Conservation (phyloP, 768 basidiomycete genomes). For the Xerocomellus dryophilus region DNA sequence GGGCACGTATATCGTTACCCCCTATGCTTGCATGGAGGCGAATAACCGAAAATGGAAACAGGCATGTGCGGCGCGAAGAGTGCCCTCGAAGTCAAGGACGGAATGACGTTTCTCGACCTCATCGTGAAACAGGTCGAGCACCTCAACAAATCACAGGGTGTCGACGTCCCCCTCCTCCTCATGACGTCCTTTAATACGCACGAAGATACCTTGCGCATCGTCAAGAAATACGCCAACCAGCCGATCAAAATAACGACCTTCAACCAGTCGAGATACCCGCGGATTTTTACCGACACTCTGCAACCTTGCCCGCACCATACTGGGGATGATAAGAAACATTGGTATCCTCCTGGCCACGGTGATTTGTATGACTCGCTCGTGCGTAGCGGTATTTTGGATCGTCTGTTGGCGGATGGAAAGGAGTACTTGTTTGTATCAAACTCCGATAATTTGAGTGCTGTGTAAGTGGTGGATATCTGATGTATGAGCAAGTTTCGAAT, state of each 20-base stretch:
- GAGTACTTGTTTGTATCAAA: conserved; percentile 98
- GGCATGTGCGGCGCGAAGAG: conserved; percentile 87
- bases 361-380: conserved; percentile 91
- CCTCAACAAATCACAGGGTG: conserved; percentile 77
- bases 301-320: conserved; percentile 78
- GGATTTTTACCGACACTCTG: conserved; percentile 86
- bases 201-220: conserved; percentile 92
- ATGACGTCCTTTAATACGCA: conserved; percentile 99
- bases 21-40: neutral
- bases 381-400: conserved; percentile 89
- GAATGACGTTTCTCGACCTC: conserved; percentile 97
- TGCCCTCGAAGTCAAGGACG: conserved; percentile 94
- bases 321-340: conserved; percentile 82
- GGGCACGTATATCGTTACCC: conserved; percentile 48
- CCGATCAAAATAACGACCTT: conserved; percentile 90
- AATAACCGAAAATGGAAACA: conserved; percentile 28
- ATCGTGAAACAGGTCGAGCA: conserved; percentile 95
- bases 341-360: conserved; percentile 98
- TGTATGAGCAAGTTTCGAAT: conserved; percentile 6
- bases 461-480: conserved; percentile 43
- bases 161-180: conserved; percentile 94
- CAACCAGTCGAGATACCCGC: conserved; percentile 93
- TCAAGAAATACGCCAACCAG: conserved; percentile 95
- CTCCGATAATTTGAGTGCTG: conserved; percentile 94
- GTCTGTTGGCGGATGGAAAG: conserved; percentile 86